These are phyloP conservation scores for Pseudoscleropodium purum DNA, from an alignment of 225 moss, liverwort and hornwort species.

Conservation along the genomic window DNA sequence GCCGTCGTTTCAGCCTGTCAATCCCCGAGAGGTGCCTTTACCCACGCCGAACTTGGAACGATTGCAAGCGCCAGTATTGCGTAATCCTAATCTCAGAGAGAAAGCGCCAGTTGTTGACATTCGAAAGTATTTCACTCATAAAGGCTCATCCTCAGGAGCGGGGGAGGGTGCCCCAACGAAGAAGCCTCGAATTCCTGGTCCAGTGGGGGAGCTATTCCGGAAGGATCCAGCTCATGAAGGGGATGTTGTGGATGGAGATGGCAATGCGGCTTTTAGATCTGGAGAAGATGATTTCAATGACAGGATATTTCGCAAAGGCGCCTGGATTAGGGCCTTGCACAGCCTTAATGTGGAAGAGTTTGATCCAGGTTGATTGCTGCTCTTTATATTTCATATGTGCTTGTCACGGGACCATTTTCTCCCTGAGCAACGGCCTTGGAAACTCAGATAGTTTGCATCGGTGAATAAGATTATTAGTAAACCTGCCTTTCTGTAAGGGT, in stretches of 20 bases:
- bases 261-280: background rate
- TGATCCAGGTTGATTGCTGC: constrained; percentile 28
- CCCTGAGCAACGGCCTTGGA: background rate
- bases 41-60: constrained; percentile 8
- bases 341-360: constrained; percentile 43
- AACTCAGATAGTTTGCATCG: background rate
- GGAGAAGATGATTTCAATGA: constrained; percentile 2
- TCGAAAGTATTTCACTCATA: constrained; percentile 14
- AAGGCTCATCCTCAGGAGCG: constrained; percentile 6
- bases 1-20: constrained; percentile 16
- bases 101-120: constrained; percentile 21
- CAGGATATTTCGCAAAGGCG: constrained; percentile 44
- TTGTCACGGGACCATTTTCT: background rate
- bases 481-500: background rate
- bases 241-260: background rate
- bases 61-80: background rate
- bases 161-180: constrained; percentile 4
- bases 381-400: background rate
- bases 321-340: constrained; percentile 70
- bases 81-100: constrained; percentile 1
- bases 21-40: background rate
- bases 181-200: constrained; percentile 45
- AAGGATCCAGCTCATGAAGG: background rate
- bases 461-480: background rate
- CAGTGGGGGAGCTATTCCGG: constrained; percentile 27